Evolutionary conservation across 2,329 filamentous ascomycete species (phyloP), one percentile per base, ranked within the genome.

Genomic region (Phialemoniopsis sp.): DNA sequence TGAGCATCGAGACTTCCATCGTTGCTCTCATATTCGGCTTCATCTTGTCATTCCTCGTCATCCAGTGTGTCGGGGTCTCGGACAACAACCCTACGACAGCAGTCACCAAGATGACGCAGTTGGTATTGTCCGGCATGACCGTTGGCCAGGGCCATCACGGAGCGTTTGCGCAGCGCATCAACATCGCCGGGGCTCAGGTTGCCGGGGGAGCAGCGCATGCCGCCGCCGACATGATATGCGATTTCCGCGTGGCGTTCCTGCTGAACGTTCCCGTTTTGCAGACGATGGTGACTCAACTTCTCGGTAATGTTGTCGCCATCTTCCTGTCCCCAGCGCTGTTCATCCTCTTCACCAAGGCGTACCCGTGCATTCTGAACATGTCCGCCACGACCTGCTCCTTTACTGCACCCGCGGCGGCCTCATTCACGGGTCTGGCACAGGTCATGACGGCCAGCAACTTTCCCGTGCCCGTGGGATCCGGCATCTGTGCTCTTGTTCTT

Each of bases 21-120:
- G 60, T 80, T 19, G 74, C 74, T 36, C 68, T 80, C 48, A 57
- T 80, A 54, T 80, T 80, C 55, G 72, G 75, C 35, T 76, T 80
- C 59, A 62, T 80, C 30, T 72, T 37, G n/a, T 37, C 34, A 4
- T 36, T 40, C 19, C 34, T 67, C 34, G 71, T 68, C 52, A 34
- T 34, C 16, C 32, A 41, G 34, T 36, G 28, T 29, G 14, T 61
- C 64, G 16, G 70, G 64, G 61, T 64, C 17, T 67, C 60, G 16
- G 70, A 74, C 48, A 68, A 71, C 47, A 73, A 68, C 0, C 71
- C 71, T 4, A 54, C 73, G 10, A 73, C 70, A 8, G 68, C 70
- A 8, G 67, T 66, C 10, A 68, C 68, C 34, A 75, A 75, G 49
- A 70, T 70, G 13, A 72, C 68, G 6, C 71, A 75, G 48, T 66